Percentiles rank a stretch among this genome's conserved stretches.
Evolutionary conservation across 805 yeast genomes (phyloP).

Genomic region (Zygosaccharomyces bailii): DNA sequence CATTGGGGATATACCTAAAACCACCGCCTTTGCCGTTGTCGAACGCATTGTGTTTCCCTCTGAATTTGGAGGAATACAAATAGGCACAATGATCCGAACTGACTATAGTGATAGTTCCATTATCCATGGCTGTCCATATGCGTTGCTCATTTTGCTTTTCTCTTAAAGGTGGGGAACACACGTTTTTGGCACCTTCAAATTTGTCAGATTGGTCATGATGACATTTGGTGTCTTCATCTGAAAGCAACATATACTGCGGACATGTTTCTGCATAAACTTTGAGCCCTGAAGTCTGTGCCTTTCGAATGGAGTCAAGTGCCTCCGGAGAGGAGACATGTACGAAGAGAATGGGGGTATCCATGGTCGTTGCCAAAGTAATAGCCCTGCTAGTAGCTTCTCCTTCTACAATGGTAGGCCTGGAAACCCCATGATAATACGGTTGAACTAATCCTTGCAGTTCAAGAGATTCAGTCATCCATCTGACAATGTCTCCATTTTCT

Average conservation of each 20-base stretch:
- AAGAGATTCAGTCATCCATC: constrained; percentile 40
- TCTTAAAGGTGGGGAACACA: constrained; percentile 51
- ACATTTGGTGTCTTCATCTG: constrained; percentile 37
- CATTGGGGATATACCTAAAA: constrained; percentile 46
- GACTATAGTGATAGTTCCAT: constrained; percentile 47
- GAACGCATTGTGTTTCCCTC: constrained; percentile 44
- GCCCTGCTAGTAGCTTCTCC: constrained; percentile 51
- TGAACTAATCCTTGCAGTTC: constrained; percentile 38
- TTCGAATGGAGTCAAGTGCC: constrained; percentile 41
- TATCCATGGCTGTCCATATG: constrained; percentile 44
- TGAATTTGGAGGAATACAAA: constrained; percentile 38
- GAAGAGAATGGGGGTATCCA: constrained; percentile 45
- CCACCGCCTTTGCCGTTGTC: constrained; percentile 38
- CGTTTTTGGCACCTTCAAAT: constrained; percentile 48
- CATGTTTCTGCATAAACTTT: constrained; percentile 51
- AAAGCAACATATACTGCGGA: constrained; percentile 47
- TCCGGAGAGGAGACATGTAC: constrained; percentile 48
- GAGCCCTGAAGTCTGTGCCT: constrained; percentile 40
- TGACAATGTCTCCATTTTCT: constrained; percentile 48
- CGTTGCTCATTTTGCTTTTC: constrained; percentile 37
- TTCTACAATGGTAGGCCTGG: constrained; percentile 45
- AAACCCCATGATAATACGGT: constrained; percentile 45
- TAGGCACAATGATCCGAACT: constrained; percentile 48
- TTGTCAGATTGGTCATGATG: constrained; percentile 32
- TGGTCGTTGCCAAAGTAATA: constrained; percentile 41